Base-by-base conservation (phyloP, 1,284 basidiomycete species). In the Schizophyllum amplum region DNA sequence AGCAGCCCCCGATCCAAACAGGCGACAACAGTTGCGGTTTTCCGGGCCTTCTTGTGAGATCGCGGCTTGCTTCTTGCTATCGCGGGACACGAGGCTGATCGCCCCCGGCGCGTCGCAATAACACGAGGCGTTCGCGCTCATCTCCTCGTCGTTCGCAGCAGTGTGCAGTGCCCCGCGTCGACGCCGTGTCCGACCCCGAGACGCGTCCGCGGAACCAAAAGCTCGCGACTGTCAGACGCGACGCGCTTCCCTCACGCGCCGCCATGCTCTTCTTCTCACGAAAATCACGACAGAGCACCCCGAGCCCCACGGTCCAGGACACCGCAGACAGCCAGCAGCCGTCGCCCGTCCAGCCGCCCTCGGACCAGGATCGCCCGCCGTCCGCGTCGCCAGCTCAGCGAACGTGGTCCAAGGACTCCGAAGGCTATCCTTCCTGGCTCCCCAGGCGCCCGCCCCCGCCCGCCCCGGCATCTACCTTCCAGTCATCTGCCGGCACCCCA, bases 361-460 rank as follows among this genome's bases (percentile, higher is more conserved):
- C 66, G 53, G 52, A 61, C 25, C 67, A 65, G 1, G 66, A 68
- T 56, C 66, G 67, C 49, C 55, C 74, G 59, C 60, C 61, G 7
- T 63, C 65, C 0, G 60, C 60, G 20, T 74, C 72, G 60, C 65
- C 70, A 0, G 68, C 69, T 47, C 72, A 69, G 13, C 68, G 68
- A 24, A 67, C 71, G 57, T 63, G 66, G 57, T 77, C 78, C 46
- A 74, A 73, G 64, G 74, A 76, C 59, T 85, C 83, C 7, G 86
- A 87, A 63, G 82, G 83, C 23, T 91, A 91, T 65, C 88, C 88
- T 4, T 84, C 85, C 24, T 91, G 89, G 88, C 82, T 91, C 4
- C 88, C 88, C 13, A 81, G 75, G 60, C 79, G 88, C n/a, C 88
- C 89, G 4, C 83, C 83, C 21, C 86, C 81, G 1, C 88, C 88